Percentiles rank a stretch among this genome's conserved stretches.
Conservation (phyloP, 345 rosid species). For the Gossypium australe region DNA sequence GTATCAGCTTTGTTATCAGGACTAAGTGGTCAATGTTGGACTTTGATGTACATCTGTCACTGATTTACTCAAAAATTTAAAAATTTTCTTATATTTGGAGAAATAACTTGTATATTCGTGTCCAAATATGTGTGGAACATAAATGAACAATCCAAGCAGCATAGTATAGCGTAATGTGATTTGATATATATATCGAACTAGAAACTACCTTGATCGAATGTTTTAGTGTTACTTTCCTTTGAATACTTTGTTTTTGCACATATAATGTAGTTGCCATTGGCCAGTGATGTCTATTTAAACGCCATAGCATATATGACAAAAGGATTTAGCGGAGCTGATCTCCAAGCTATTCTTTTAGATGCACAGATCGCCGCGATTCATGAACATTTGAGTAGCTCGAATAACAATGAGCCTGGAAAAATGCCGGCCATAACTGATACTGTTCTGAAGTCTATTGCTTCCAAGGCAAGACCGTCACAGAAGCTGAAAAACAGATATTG, state of each 20-base stretch:
- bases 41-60: not conserved
- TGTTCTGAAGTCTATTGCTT: slow-evolving; percentile 47
- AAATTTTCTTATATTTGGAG: no score
- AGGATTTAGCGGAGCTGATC: slow-evolving; percentile 95
- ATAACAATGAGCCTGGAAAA: slow-evolving; percentile 35
- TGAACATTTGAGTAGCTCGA: slow-evolving; percentile 42
- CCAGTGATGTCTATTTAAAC: slow-evolving; percentile 54
- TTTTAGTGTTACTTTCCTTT: not conserved
- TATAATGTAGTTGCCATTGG: slow-evolving; percentile 67
- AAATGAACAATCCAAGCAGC: not conserved
- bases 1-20: not conserved
- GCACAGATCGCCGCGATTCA: slow-evolving; percentile 91
- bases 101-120: no score
- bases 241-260: not conserved
- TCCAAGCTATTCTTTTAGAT: slow-evolving; percentile 88
- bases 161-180: not conserved
- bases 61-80: not conserved
- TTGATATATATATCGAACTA: not conserved
- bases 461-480: slow-evolving; percentile 81
- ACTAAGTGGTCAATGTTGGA: not conserved
- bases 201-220: not conserved
- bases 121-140: not conserved
- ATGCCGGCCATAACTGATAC: slow-evolving; percentile 59
- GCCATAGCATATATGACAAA: slow-evolving; percentile 62
- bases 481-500: slow-evolving; percentile 69